These are phyloP conservation scores for Lactifluus echinatus DNA, from an alignment of 768 basidiomycete genomes.

Conservation along the genomic window DNA sequence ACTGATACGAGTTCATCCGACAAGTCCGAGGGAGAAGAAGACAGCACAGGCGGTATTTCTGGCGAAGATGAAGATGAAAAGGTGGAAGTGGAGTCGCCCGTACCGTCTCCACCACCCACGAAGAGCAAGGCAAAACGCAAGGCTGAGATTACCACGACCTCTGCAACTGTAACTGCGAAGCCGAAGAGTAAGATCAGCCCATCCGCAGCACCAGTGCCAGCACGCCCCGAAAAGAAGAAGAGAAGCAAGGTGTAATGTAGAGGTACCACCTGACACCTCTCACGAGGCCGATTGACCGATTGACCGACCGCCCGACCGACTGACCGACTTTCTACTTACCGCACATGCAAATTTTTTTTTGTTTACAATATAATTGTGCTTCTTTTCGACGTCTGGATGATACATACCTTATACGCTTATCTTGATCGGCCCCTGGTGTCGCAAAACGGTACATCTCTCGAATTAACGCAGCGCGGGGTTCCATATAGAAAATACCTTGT, in stretches of 20 bases:
- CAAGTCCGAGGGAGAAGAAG: conserved; percentile 9
- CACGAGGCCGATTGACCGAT: conserved; percentile 8
- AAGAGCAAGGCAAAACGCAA: conserved; percentile 23
- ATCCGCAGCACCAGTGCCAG: not conserved
- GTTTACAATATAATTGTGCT: too few species aligned
- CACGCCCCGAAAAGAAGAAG: conserved; percentile 37
- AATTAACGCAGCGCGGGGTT: conserved; percentile 4
- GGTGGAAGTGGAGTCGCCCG: conserved; percentile 29
- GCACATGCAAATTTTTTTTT: not conserved
- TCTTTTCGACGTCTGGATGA: conserved; percentile 11
- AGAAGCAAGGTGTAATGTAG: conserved; percentile 32
- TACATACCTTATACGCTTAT: conserved; percentile 20
- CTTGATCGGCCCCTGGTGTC: conserved; percentile 15
- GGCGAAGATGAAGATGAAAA: conserved; percentile 30
- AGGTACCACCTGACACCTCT: conserved; percentile 10
- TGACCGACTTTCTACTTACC: not conserved
- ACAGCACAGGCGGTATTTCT: conserved; percentile 16
- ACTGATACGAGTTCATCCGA: conserved; percentile 7
- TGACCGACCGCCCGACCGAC: conserved; percentile 4
- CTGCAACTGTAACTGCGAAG: not conserved
- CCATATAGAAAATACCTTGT: conserved; percentile 3
- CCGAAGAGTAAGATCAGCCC: conserved; percentile 10
- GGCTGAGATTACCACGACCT: conserved; percentile 3
- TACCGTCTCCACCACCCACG: conserved; percentile 21
- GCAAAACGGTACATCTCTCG: conserved; percentile 1